A percentile compares a stretch with the other conserved stretches of the same genome.
Evolutionary conservation across 306 rosid genomes (phyloP).

Genomic region (Malus fusca): DNA sequence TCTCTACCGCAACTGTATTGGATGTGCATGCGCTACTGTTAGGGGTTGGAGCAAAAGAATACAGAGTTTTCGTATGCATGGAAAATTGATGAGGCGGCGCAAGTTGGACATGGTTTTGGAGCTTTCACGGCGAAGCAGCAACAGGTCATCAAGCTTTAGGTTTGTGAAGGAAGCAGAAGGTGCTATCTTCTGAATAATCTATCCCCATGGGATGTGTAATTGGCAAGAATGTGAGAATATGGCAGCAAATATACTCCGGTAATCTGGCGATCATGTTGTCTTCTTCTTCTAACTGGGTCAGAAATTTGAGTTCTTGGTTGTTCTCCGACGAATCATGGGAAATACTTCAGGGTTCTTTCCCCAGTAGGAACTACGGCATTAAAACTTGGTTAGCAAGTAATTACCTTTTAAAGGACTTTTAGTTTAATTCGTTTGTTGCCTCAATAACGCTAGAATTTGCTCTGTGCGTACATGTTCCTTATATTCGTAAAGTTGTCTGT

Average conservation of each 20-base stretch:
- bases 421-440: too few species aligned
- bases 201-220: constrained; percentile 14
- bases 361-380: too few species aligned
- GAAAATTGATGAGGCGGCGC: not conserved
- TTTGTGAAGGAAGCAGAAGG: not conserved
- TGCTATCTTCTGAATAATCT: too few species aligned
- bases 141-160: constrained; percentile 12
- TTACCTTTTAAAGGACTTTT: too few species aligned
- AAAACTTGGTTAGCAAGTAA: too few species aligned
- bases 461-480: too few species aligned
- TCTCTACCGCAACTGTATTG: not conserved
- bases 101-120: not conserved
- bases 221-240: constrained; percentile 30
- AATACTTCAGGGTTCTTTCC: not conserved
- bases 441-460: too few species aligned
- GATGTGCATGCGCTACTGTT: not conserved
- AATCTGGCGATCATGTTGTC: constrained; percentile 28
- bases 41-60: not conserved
- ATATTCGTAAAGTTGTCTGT: too few species aligned
- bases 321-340: not conserved
- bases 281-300: not conserved
- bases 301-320: not conserved
- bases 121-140: not conserved
- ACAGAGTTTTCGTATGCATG: not conserved
- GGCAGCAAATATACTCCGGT: constrained; percentile 19